phyloP scores from a whole-genome alignment of 257 asterid species.

The Thymus quinquecostatus region DNA sequence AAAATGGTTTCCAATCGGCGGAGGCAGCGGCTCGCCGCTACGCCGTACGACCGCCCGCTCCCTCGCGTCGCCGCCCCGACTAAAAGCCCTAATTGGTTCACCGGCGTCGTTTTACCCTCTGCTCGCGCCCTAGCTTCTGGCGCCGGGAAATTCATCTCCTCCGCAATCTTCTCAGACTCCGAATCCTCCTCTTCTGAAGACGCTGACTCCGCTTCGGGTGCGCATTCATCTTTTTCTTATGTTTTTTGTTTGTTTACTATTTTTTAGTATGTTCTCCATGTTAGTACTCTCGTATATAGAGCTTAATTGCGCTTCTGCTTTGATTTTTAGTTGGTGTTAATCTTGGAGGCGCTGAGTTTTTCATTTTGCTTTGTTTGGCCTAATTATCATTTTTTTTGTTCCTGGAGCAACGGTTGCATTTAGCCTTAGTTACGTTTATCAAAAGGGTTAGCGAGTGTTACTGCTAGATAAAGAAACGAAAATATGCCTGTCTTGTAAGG shows the following conservation, averaged over 20 bases:
- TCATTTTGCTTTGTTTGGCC: not conserved
- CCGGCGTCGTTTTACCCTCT: conserved; percentile 41
- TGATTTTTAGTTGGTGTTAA: not conserved
- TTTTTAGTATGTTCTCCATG: not conserved
- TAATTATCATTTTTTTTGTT: not conserved
- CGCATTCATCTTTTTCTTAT: conserved; percentile 1
- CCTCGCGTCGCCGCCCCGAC: conserved; percentile 32
- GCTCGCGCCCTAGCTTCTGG: conserved; percentile 63
- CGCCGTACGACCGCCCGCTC: conserved; percentile 43
- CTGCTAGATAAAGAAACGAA: not conserved
- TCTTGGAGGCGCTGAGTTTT: not conserved
- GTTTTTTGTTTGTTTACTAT: not conserved
- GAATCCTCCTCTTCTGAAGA: conserved; percentile 49
- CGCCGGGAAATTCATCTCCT: conserved; percentile 60
- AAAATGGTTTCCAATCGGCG: conserved; percentile 40
- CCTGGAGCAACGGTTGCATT: not conserved
- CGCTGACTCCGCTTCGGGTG: conserved; percentile 44
- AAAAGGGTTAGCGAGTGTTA: not conserved
- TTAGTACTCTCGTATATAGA: not conserved
- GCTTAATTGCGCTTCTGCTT: conserved; percentile 1
- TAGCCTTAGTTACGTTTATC: not conserved
- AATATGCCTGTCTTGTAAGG: not conserved
- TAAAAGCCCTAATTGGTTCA: conserved; percentile 48
- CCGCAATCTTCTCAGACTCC: conserved; percentile 50
- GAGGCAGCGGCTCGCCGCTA: conserved; percentile 38